Percentiles rank a stretch among this genome's conserved stretches.
Evolutionary conservation across 1,284 basidiomycete genomes (phyloP).

Genomic region (Cronartium quercuum): DNA sequence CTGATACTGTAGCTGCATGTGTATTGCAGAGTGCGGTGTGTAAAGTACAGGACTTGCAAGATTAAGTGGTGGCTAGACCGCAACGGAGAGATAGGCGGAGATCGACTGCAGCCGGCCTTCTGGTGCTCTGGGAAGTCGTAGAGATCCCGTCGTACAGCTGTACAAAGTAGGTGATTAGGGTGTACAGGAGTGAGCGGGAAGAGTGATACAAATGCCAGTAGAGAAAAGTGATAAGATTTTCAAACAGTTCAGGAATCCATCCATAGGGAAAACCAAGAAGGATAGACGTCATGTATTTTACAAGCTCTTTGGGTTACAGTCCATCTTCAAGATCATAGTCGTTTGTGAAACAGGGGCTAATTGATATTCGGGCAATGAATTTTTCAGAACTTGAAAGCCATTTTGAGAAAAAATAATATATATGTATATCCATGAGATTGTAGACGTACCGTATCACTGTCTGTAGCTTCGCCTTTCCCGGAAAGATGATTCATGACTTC

Average conservation of each 20-base stretch:
- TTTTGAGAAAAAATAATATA: not conserved
- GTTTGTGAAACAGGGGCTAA: not conserved
- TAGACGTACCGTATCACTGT: slow-evolving; percentile 5
- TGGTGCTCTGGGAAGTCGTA: too few species aligned
- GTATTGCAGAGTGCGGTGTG: too few species aligned
- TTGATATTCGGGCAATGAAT: too few species aligned
- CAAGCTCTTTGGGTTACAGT: not conserved
- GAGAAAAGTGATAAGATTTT: not conserved
- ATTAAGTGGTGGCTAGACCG: too few species aligned
- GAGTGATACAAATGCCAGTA: not conserved
- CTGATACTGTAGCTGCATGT: too few species aligned
- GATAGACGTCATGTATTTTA: not conserved
- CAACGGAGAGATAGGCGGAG: too few species aligned
- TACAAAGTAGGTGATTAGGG: not conserved
- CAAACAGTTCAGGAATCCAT: not conserved
- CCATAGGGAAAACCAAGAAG: not conserved
- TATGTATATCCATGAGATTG: not conserved
- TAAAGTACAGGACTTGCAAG: too few species aligned
- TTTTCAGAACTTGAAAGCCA: not conserved
- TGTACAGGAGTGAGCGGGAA: not conserved
- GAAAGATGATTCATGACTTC: slow-evolving; percentile 14
- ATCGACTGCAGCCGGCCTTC: too few species aligned
- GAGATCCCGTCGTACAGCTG: not conserved
- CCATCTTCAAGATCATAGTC: not conserved
- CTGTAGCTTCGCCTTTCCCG: slow-evolving; percentile 16